Conservation (phyloP, 1,284 basidiomycete genomes). For the Ganoderma resinaceum region DNA sequence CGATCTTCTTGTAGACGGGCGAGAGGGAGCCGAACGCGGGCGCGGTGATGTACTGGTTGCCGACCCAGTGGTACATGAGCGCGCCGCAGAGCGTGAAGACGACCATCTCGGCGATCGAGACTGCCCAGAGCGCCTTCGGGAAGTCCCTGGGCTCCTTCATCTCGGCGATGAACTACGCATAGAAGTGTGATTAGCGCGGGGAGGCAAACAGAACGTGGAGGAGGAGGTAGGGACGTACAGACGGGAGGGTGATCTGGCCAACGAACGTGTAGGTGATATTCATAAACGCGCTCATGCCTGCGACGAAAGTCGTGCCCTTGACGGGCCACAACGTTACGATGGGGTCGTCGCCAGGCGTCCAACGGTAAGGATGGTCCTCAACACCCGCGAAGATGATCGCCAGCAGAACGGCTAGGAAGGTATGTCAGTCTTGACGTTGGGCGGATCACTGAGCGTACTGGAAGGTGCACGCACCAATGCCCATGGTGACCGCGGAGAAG, state of each 20-base stretch:
- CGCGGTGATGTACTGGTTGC: conserved; percentile 56
- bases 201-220: not conserved
- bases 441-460: not conserved
- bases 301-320: conserved; percentile 61
- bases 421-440: not conserved
- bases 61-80: conserved; percentile 63
- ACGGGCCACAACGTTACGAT: conserved; percentile 48
- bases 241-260: conserved; percentile 61
- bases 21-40: conserved; percentile 56
- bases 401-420: conserved; percentile 52
- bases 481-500: conserved; percentile 60
- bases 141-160: conserved; percentile 71
- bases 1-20: conserved; percentile 51
- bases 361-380: conserved; percentile 53
- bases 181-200: not conserved
- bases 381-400: conserved; percentile 60
- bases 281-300: conserved; percentile 54
- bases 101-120: conserved; percentile 59
- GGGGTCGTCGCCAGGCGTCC: conserved; percentile 44
- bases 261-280: conserved; percentile 68
- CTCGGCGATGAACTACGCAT: conserved; percentile 55
- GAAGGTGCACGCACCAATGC: conserved; percentile 37
- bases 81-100: conserved; percentile 69
- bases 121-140: conserved; percentile 61
- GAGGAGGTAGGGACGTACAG: conserved; percentile 23